Percentiles rank a stretch among this genome's conserved stretches.
phyloP scores from a whole-genome alignment of 2,329 filamentous ascomycete species.

The Pyrenophora teres region DNA sequence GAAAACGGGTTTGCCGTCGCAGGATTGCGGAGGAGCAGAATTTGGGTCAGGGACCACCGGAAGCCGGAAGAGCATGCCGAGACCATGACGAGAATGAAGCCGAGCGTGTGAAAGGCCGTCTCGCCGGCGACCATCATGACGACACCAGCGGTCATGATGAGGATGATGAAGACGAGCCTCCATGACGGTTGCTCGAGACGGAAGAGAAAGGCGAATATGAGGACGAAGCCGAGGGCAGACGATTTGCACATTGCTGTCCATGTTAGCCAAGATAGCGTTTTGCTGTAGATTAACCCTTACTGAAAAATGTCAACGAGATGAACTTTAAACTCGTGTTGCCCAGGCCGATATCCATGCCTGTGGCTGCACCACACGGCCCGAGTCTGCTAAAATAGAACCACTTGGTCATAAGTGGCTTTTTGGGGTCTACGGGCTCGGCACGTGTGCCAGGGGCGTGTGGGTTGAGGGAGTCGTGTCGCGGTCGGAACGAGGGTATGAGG shows the following conservation, averaged over 20 bases:
- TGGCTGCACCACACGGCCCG: slow-evolving; percentile 88
- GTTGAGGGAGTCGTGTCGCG: slow-evolving; percentile 56
- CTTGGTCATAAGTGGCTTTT: slow-evolving; percentile 75
- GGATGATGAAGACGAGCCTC: slow-evolving; percentile 84
- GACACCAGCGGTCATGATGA: slow-evolving; percentile 88
- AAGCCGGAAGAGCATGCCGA: slow-evolving; percentile 96
- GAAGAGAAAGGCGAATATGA: slow-evolving; percentile 93
- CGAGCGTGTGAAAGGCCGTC: slow-evolving; percentile 81
- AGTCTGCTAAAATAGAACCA: slow-evolving; percentile 92
- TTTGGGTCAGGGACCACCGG: slow-evolving; percentile 97
- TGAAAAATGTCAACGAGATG: slow-evolving; percentile 96
- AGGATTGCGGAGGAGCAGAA: slow-evolving; percentile 88
- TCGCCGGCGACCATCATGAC: slow-evolving; percentile 99
- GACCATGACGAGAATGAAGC: slow-evolving; percentile 89
- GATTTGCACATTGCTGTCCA: slow-evolving; percentile 89
- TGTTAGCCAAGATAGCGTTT: slow-evolving; percentile 18
- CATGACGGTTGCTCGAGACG: slow-evolving; percentile 85
- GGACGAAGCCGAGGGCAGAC: slow-evolving; percentile 90
- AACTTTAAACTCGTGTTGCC: slow-evolving; percentile 96
- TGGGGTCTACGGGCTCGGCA: slow-evolving; percentile 43
- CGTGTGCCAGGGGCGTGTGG: slow-evolving; percentile 35
- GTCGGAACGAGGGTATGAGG: slow-evolving; percentile 80
- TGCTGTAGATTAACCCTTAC: slow-evolving; percentile 33
- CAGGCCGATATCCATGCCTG: slow-evolving; percentile 91
- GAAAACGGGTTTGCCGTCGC: slow-evolving; percentile 96